These are phyloP conservation scores for Serendipita sp. DNA, from an alignment of 768 basidiomycete species.

Conservation along the genomic window DNA sequence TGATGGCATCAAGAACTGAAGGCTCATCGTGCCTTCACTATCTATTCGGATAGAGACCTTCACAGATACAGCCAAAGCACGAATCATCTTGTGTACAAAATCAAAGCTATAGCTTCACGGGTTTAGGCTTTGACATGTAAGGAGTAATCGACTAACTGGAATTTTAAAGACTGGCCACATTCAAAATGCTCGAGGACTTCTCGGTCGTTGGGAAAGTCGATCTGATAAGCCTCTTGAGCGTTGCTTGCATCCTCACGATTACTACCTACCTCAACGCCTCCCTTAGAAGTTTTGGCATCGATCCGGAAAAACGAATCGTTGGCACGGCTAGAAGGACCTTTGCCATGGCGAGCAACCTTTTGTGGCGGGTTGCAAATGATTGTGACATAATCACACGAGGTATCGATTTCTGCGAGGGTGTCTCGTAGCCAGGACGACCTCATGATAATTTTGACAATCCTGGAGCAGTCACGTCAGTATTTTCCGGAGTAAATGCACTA, in stretches of 20 bases:
- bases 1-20: constrained; percentile 77
- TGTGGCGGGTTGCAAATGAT: constrained; percentile 58
- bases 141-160: constrained; percentile 37
- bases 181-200: constrained; percentile 87
- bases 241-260: background rate
- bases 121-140: background rate
- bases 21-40: constrained; percentile 58
- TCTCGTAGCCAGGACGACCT: constrained; percentile 94
- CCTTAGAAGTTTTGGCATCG: constrained; percentile 65
- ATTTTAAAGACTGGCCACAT: constrained; percentile 46
- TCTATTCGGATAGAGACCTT: constrained; percentile 86
- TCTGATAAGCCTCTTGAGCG: constrained; percentile 27
- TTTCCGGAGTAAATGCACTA: too few species aligned
- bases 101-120: constrained; percentile 58
- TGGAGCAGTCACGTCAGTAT: constrained; percentile 15
- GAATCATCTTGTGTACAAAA: constrained; percentile 55
- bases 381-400: constrained; percentile 71
- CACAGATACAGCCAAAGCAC: constrained; percentile 65
- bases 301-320: constrained; percentile 55
- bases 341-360: constrained; percentile 14
- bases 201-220: constrained; percentile 89
- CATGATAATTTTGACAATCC: constrained; percentile 68
- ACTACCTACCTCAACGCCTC: constrained; percentile 56
- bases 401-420: constrained; percentile 79
- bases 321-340: constrained; percentile 13